These are phyloP conservation scores for Pyrenula aspistea DNA, from an alignment of 495 filamentous ascomycete genomes.

Conservation along the genomic window DNA sequence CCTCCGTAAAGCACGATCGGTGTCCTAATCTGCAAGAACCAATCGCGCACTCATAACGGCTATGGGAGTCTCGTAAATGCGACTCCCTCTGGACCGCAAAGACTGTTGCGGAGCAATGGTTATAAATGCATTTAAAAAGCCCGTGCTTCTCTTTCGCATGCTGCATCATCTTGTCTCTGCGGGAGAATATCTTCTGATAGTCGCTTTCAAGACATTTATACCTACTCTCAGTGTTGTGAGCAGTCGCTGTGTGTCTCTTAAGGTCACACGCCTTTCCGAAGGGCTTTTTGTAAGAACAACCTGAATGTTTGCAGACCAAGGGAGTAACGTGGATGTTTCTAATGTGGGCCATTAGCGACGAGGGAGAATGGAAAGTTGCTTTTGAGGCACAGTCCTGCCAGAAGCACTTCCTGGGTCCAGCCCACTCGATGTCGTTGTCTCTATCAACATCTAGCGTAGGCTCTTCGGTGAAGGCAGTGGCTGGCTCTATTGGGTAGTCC, in stretches of 20 bases:
- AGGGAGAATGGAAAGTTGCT: conserved; percentile 1
- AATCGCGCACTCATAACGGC: not conserved
- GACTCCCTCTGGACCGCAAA: conserved; percentile 1
- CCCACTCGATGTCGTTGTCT: not conserved
- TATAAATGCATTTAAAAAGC: not conserved
- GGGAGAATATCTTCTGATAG: conserved; percentile 1
- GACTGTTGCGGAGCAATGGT: conserved; percentile 2
- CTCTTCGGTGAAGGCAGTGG: not conserved
- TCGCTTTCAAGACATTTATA: conserved; percentile 3
- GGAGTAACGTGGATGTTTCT: conserved; percentile 2
- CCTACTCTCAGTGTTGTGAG: not conserved
- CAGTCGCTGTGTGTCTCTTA: not conserved
- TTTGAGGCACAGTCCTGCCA: conserved; percentile 3
- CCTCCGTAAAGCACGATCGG: not conserved
- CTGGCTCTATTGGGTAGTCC: no score
- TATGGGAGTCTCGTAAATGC: conserved; percentile 1
- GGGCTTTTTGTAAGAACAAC: conserved; percentile 1
- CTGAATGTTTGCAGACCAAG: not conserved
- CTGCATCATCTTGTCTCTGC: conserved; percentile 3
- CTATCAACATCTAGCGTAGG: not conserved
- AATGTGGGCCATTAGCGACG: conserved; percentile 2
- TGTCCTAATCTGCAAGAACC: not conserved
- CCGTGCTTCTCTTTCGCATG: conserved; percentile 3
- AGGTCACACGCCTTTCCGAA: not conserved
- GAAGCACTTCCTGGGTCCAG: conserved; percentile 1